Percentiles rank a stretch among this genome's conserved stretches.
Conservation (phyloP, 192 early-diverging fungal species). For the Podila verticillata region DNA sequence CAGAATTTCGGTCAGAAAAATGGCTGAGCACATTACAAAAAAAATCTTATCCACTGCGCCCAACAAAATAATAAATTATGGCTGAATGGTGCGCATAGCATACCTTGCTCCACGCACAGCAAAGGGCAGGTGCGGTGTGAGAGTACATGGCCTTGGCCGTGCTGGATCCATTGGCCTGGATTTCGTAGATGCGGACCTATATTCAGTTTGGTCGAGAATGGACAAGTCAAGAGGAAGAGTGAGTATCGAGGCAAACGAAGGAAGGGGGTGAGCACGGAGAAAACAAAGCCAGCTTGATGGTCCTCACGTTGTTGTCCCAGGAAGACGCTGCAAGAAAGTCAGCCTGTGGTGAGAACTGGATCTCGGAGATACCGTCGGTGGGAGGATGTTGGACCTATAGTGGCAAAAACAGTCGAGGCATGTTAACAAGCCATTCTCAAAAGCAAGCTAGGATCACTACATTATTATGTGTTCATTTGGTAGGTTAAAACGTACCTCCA, state of each 20-base stretch:
- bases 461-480: background rate
- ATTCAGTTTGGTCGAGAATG: background rate
- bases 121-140: slow-evolving; percentile 86
- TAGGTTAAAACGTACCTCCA: background rate
- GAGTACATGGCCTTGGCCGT: slow-evolving; percentile 81
- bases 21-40: background rate
- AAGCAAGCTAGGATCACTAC: background rate
- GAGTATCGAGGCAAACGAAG: background rate
- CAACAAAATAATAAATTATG: background rate
- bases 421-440: background rate
- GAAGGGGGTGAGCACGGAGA: background rate
- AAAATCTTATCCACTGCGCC: slow-evolving; percentile 12
- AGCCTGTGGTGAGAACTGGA: slow-evolving; percentile 83
- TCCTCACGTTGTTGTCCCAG: slow-evolving; percentile 85
- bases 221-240: background rate
- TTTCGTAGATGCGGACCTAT: slow-evolving; percentile 95
- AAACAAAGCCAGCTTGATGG: background rate
- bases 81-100: background rate
- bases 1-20: background rate
- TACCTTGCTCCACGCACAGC: slow-evolving; percentile 88
- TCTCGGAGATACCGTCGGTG: slow-evolving; percentile 78
- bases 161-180: slow-evolving; percentile 78
- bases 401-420: background rate
- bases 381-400: slow-evolving; percentile 71
- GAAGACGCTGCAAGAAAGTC: slow-evolving; percentile 89